phyloP scores from a whole-genome alignment of 2,329 filamentous ascomycete species.

The Paraconiothyrium sp. region DNA sequence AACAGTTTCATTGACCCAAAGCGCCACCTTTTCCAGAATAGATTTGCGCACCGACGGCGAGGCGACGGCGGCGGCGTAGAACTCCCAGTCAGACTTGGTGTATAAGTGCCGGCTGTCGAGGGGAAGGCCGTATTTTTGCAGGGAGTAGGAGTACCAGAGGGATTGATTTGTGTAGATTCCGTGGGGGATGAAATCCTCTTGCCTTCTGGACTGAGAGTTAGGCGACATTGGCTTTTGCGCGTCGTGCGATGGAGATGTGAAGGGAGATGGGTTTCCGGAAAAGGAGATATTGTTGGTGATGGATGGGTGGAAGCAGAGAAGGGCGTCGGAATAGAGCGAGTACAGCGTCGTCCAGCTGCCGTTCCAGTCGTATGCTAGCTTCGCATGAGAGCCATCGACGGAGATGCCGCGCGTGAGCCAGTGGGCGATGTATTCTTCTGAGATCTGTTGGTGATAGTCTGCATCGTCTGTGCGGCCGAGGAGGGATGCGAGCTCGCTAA shows the following conservation, averaged over 20 bases:
- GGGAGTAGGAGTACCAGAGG: conserved; percentile 80
- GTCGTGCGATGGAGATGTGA: conserved; percentile 25
- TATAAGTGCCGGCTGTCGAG: conserved; percentile 85
- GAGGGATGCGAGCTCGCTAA: conserved; percentile 73
- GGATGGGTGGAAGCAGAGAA: conserved; percentile 80
- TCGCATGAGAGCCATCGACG: conserved; percentile 74
- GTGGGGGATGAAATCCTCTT: conserved; percentile 72
- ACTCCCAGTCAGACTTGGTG: conserved; percentile 91
- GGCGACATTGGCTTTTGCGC: conserved; percentile 28
- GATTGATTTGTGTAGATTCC: conserved; percentile 82
- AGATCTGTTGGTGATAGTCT: conserved; percentile 69
- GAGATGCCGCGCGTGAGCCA: conserved; percentile 79
- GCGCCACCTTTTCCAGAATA: conserved; percentile 77
- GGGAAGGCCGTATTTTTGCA: conserved; percentile 83
- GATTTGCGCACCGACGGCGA: conserved; percentile 72
- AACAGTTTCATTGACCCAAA: conserved; percentile 84
- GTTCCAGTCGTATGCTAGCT: conserved; percentile 81
- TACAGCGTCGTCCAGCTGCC: conserved; percentile 87
- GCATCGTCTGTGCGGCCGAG: conserved; percentile 67
- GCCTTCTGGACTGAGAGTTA: conserved; percentile 36
- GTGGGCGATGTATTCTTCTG: conserved; percentile 72
- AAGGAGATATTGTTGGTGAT: conserved; percentile 47
- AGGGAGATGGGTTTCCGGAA: conserved; percentile 18
- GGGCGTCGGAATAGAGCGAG: conserved; percentile 81
- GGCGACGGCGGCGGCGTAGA: conserved; percentile 84